Evolutionary conservation across 768 basidiomycete genomes (phyloP).

Genomic region (Trichaptum fuscoviolaceum): DNA sequence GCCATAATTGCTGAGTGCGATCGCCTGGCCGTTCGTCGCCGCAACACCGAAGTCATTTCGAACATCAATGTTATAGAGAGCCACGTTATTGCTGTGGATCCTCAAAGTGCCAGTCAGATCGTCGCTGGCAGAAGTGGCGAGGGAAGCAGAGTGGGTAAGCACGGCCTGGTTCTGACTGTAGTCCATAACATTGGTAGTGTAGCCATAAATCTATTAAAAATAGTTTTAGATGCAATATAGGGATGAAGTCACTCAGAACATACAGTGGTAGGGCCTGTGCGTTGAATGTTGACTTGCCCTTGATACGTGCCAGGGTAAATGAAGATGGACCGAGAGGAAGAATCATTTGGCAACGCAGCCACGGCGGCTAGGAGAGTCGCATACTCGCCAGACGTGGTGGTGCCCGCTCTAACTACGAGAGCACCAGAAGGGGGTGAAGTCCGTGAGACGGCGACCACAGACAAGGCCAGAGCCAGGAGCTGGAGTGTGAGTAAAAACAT

Average conservation of each 20-base stretch:
- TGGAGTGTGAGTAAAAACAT: not conserved
- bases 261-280: constrained; percentile 39
- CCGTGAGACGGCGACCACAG: constrained; percentile 27
- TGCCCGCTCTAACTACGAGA: constrained; percentile 36
- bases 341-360: constrained; percentile 36
- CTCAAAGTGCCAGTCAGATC: constrained; percentile 45
- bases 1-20: constrained; percentile 46
- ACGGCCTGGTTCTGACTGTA: constrained; percentile 13
- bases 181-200: constrained; percentile 14
- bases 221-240: no score
- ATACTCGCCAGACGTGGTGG: constrained; percentile 36
- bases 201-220: constrained; percentile 17
- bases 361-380: constrained; percentile 36
- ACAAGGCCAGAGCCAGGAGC: not conserved
- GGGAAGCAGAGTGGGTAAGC: constrained; percentile 14
- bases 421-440: constrained; percentile 40
- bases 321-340: constrained; percentile 35
- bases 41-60: constrained; percentile 26
- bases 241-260: no score
- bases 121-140: constrained; percentile 33
- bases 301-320: constrained; percentile 43
- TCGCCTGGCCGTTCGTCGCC: constrained; percentile 30
- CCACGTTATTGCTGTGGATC: constrained; percentile 34
- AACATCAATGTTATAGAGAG: constrained; percentile 47
- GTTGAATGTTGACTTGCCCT: constrained; percentile 41